Percentiles rank a stretch among this genome's conserved stretches.
Conservation (phyloP, 2,329 filamentous ascomycete genomes). For the Neocatenulostroma microsporum region DNA sequence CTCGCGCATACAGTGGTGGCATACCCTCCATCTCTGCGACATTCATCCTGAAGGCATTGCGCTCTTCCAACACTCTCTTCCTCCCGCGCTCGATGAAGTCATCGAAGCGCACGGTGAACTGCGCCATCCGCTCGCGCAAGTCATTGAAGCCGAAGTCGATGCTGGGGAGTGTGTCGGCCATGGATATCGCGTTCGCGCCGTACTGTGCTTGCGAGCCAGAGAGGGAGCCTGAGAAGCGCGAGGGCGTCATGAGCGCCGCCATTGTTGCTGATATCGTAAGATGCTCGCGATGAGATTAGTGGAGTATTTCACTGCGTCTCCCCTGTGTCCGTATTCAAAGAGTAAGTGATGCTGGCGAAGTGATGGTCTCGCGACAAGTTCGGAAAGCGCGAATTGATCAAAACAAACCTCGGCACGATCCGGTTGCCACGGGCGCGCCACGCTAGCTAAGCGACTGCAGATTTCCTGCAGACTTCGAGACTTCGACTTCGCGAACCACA, state of each 20-base stretch:
- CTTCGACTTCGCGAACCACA: too few relatives aligned
- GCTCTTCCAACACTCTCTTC: conserved; percentile 82
- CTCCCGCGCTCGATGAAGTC: conserved; percentile 87
- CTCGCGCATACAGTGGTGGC: conserved; percentile 15
- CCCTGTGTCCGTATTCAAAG: too few relatives aligned
- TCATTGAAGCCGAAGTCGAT: conserved; percentile 97
- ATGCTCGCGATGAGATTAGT: too few relatives aligned
- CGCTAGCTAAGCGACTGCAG: too few relatives aligned
- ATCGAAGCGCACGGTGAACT: conserved; percentile 85
- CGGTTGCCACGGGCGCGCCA: too few relatives aligned
- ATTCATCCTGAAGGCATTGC: conserved; percentile 87
- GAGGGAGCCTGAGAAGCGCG: conserved; percentile 61
- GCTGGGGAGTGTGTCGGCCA: conserved; percentile 72
- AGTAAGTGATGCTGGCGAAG: too few relatives aligned
- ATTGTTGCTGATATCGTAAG: too few relatives aligned
- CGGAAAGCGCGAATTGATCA: too few relatives aligned
- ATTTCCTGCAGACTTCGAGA: too few relatives aligned
- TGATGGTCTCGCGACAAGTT: too few relatives aligned
- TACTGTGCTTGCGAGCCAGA: conserved; percentile 52
- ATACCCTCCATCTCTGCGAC: conserved; percentile 83
- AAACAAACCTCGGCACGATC: too few relatives aligned
- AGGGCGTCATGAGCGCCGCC: conserved; percentile 35
- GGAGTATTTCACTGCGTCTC: too few relatives aligned
- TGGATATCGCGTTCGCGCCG: conserved; percentile 51
- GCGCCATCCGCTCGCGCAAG: conserved; percentile 86